Evolutionary conservation across 2,329 filamentous ascomycete species (phyloP), one percentile per base, ranked within the genome.

Genomic region (Calonectria leucothoes): DNA sequence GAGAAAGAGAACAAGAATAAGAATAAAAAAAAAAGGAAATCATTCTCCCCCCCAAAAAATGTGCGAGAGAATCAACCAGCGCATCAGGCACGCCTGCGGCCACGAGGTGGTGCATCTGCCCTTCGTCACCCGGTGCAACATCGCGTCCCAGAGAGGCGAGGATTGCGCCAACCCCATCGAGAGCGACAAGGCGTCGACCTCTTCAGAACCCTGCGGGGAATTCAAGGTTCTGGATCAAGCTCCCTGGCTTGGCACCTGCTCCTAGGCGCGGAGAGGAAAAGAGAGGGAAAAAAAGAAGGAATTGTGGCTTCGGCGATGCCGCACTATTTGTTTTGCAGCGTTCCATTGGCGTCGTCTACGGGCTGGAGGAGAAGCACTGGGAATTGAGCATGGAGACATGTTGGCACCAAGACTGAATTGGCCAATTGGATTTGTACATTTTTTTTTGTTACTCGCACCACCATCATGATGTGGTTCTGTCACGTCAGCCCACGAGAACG

Each of bases 61-160:
- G 59, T 64, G 59, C 17, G 59, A 64, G 29, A 12, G 37, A 12
- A 48, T 64, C 20, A 64, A 64, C 12, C 59, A 42, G 39, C 59
- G 59, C 39, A 48, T 64, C 27, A 64, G 31, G n/a, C 59, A 64
- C 59, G 37, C 59, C 27, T 64, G 59, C 27, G 59, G 59, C 27
- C 59, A 64, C 59, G 59, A 64, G 39, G 59, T 64, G 39, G 59
- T 64, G 20, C 59, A 64, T 48, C 29, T 64, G 39, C 59, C 59
- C 3, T 64, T 33, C 35, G 37, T 64, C 29, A 64, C 25, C 3
- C 59, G 59, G 27, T 64, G 59, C 39, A 48, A 11, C 17, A 27
- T 39, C 10, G 59, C 59, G 17, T 64, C 39, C 1, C 59, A 48
- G 39, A 29, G 59, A 39, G 59, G 59, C 59, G 12, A 27, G 37